Base-by-base conservation (phyloP, 2,329 filamentous ascomycete genomes). In the Fusarium annulatum region DNA sequence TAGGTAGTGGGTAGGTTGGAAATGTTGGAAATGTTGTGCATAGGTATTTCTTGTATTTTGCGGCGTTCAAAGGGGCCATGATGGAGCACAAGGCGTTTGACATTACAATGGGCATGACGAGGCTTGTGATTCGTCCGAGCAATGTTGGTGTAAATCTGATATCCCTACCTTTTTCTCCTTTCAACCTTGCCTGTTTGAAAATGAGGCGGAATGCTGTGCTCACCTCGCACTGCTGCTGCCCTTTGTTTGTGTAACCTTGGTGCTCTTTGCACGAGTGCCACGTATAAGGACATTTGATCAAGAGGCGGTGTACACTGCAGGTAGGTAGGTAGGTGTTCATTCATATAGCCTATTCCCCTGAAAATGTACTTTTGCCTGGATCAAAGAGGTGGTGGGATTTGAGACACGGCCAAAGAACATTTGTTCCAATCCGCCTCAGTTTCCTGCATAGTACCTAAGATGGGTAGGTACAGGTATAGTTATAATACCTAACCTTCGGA, bases 41-140 rank as follows among this genome's bases (percentile, higher is more conserved):
- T 34, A 33, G 12, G 33, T 33, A 26, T 52, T 52, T 58, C 49
- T 18, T 30, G n/a, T 52, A 51, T 67, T 59, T 61, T 28, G 28
- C 21, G 72, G 72, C 72, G 72, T 74, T 69, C 43, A 49, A 52
- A 55, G 63, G 67, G 59, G 56, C 26, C 34, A 58, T 26, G 38
- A 34, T 28, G 53, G 51, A 46, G 48, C 38, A 43, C 9, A 30
- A 34, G 71, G 71, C 63, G 71, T 73, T 73, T 61, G 26, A 49
- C 41, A 57, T 51, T 39, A 33, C 46, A 28, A 26, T 45, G 45
- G 55, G 45, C 36, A 64, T 39, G 49, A 19, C 26, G 43, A 57
- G 49, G 56, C 46, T 43, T 59, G 33, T 23, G 45, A 28, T 41
- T 64, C 16, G 36, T n/a, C 38, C 45, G 67, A 42, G 56, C 36